Base-by-base conservation (phyloP, 768 basidiomycete species). In the Kwoniella dendrophila region DNA sequence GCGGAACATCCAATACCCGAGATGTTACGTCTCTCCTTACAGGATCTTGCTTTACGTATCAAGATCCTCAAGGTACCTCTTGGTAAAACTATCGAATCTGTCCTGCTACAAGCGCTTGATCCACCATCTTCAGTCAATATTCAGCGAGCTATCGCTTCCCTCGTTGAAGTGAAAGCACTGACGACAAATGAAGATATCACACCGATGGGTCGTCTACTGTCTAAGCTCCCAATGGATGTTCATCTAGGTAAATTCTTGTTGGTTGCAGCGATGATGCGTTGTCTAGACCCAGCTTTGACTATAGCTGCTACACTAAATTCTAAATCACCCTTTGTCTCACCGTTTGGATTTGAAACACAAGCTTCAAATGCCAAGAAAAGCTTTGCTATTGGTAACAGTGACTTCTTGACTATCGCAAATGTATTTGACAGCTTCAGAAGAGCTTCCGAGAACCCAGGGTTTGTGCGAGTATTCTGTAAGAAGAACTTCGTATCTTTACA, bases 221-320 rank as follows among this genome's bases (percentile, higher is more conserved):
- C 90, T 81, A 90, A 90, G 75, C 82, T 99, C 38, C 95, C 95
- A 0, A 90, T 92, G 47, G 95, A 99, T 74, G 94, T 98, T 16
- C 92, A 97, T 75, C 85, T 96, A 3, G 94, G 93, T 38, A 96
- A 97, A 81, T 90, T 97, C 75, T 82, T 98, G 16, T 82, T 98
- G 41, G 85, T 87, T 26, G 88, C 93, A 4, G 87, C 88, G 1
- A 76, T 92, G 38, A 90, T 97, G 77, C 85, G 86, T 45, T 98
- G 95, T 75, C 81, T 98, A 64, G 95, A 98, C 79, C 91, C 94
- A 1, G 95, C 92, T n/a, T 82, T 99, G 50, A 96, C 95, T 4
- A 93, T 99, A 62, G 92, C 92, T 16, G 95, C 95, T 5, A 86
- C 90, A 0, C 81, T 98, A 41, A 94, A 90, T 73, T 88, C 90